Conservation (phyloP, 129 eudicot species). For the Flaveria linearis region DNA sequence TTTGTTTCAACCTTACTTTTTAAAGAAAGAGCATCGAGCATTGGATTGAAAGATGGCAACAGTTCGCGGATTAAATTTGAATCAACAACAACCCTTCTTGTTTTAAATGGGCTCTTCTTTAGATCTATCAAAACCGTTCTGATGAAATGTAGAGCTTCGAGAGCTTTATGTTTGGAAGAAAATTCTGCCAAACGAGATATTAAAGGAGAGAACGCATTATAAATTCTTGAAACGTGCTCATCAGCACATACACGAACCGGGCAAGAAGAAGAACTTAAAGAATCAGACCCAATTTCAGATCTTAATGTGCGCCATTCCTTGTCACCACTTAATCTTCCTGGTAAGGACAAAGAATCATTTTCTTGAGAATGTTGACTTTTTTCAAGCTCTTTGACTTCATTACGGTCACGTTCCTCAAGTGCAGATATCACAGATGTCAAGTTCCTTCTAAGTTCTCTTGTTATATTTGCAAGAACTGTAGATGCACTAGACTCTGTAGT, state of each 20-base stretch:
- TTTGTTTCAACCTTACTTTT: slow-evolving; percentile 47
- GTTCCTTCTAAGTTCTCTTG: slow-evolving; percentile 60
- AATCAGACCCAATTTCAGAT: slow-evolving; percentile 70
- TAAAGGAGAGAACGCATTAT: slow-evolving; percentile 63
- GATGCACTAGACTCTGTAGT: slow-evolving; percentile 62
- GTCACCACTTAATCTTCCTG: slow-evolving; percentile 93
- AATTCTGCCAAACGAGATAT: slow-evolving; percentile 51
- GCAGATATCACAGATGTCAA: slow-evolving; percentile 36
- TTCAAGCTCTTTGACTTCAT: slow-evolving; percentile 62
- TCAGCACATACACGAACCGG: slow-evolving; percentile 77
- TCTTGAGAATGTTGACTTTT: slow-evolving; percentile 47
- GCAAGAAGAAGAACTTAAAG: slow-evolving; percentile 74
- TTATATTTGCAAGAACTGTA: slow-evolving; percentile 47
- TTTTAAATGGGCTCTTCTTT: slow-evolving; percentile 67
- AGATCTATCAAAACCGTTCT: slow-evolving; percentile 58
- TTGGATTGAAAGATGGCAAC: slow-evolving; percentile 49
- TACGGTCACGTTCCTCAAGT: slow-evolving; percentile 75
- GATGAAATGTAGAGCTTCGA: slow-evolving; percentile 50
- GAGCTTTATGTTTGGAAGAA: slow-evolving; percentile 46
- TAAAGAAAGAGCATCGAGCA: slow-evolving; percentile 74
- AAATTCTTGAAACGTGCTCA: slow-evolving; percentile 83
- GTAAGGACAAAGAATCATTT: slow-evolving; percentile 63
- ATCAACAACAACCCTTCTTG: slow-evolving; percentile 54
- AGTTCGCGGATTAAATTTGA: slow-evolving; percentile 38
- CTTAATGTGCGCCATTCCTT: slow-evolving; percentile 85